These are phyloP conservation scores for Cladophialophora yegresii DNA, from an alignment of 2,329 filamentous ascomycete species.

Conservation along the genomic window DNA sequence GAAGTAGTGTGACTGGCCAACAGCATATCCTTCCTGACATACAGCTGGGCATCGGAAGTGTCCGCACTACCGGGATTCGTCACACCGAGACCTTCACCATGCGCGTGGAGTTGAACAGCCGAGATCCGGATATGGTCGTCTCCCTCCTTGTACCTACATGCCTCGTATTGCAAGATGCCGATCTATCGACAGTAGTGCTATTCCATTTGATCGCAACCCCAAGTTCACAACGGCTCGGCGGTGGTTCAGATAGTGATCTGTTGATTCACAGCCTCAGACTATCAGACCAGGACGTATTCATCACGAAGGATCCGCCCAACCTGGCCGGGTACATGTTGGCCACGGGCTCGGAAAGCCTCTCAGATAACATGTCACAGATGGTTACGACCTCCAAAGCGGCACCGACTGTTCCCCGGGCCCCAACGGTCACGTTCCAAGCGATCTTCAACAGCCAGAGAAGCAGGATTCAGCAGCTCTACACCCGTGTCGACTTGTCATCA, in stretches of 20 bases:
- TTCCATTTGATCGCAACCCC: slow-evolving; percentile 31
- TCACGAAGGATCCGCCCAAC: slow-evolving; percentile 10
- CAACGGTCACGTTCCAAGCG: background rate
- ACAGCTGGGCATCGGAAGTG: slow-evolving; percentile 36
- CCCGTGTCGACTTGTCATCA: background rate
- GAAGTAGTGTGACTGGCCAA: background rate
- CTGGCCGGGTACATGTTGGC: background rate
- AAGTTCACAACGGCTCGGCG: slow-evolving; percentile 15
- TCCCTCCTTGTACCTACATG: background rate
- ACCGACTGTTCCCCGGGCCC: background rate
- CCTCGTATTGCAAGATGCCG: background rate
- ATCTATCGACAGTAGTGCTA: slow-evolving; percentile 29
- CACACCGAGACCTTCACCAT: slow-evolving; percentile 31
- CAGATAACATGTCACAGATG: background rate
- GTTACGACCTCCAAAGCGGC: background rate
- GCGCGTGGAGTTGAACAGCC: slow-evolving; percentile 32
- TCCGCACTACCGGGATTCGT: slow-evolving; percentile 29
- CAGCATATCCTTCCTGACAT: slow-evolving; percentile 35
- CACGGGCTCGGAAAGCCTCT: background rate
- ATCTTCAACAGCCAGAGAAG: background rate
- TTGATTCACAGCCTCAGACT: slow-evolving; percentile 33
- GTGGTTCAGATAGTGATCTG: slow-evolving; percentile 32
- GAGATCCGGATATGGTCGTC: slow-evolving; percentile 29
- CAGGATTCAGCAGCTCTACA: background rate
- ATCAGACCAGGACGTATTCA: slow-evolving; percentile 14